Base-by-base conservation (phyloP, 345 rosid species). In the Gossypium mustelinum region DNA sequence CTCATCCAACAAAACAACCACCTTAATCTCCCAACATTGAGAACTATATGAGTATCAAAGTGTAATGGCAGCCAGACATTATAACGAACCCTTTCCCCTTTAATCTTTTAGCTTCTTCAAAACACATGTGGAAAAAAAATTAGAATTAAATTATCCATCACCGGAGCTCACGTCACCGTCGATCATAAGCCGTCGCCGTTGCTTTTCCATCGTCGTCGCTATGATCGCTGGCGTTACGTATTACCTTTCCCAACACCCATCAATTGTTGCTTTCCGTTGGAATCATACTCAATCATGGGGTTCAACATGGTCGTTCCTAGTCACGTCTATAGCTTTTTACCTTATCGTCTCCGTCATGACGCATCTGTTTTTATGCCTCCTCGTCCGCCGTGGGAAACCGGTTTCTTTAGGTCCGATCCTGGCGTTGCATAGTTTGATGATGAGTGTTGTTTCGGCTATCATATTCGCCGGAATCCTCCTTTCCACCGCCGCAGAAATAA, bases 221-320 rank as follows among this genome's bases (percentile, higher is more conserved):
- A 52, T 62, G 76, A 73, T 81, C 79, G 64, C 79, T 76, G 59
- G 91, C 75, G 55, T 94, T 14, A 78, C 83, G 7, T 86, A 88
- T 73, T 89, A 85, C 87, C 92, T 94, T 64, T 82, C 97, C 24
- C 87, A 92, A 68, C 98, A 94, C 79, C 98, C 98, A 1, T 73
- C 87, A 4, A 86, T 94, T 66, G 81, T 90, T 56, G 74, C 76
- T 44, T 94, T 94, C 89, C 94, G 95, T 54, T 94, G 98, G 98
- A 89, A 92, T 75, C 88, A 89, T 81, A 75, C 81, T 84, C 90
- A 92, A 66, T 88, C 92, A 48, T 94, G 88, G 89, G 97, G 92
- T 61, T 88, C 98, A 85, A 90, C 98, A 47, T 94, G 97, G 98
- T 85, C 85, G 2, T 94, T 94, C 76, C 90, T 94, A 50, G 74